Conservation (phyloP, 108 stramenopile genomes). For the Epithemia pelagica region DNA sequence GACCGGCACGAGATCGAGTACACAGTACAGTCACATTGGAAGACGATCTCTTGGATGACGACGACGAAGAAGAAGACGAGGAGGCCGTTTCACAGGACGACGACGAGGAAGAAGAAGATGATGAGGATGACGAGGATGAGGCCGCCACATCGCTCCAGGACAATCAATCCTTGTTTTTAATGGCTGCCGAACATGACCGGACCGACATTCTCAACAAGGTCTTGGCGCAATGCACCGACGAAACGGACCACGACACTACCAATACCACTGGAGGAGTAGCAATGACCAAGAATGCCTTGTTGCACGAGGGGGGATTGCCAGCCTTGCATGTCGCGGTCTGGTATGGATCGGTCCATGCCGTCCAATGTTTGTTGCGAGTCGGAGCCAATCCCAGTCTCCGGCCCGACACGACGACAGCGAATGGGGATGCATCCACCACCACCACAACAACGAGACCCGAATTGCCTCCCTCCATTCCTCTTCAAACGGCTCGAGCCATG, state of each 20-base stretch:
- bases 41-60: background rate
- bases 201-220: constrained; percentile 77
- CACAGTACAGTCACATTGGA: background rate
- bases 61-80: constrained; percentile 11
- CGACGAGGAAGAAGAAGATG: too few relatives aligned
- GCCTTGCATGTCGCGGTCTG: constrained; percentile 74
- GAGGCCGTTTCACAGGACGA: constrained; percentile 2
- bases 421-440: constrained; percentile 9
- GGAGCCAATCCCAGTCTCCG: constrained; percentile 79
- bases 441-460: constrained; percentile 16
- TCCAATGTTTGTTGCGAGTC: constrained; percentile 68
- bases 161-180: constrained; percentile 59
- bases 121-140: constrained; percentile 47
- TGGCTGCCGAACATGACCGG: constrained; percentile 86
- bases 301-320: constrained; percentile 40
- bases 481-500: constrained; percentile 9
- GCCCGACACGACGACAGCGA: constrained; percentile 33
- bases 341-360: constrained; percentile 66
- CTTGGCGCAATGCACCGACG: constrained; percentile 13
- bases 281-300: background rate
- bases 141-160: constrained; percentile 51
- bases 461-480: constrained; percentile 6
- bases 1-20: background rate
- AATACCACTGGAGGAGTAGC: background rate
- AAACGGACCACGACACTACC: background rate